These are phyloP conservation scores for Trichophaea hybrida DNA, from an alignment of 2,329 filamentous ascomycete species.

Conservation along the genomic window DNA sequence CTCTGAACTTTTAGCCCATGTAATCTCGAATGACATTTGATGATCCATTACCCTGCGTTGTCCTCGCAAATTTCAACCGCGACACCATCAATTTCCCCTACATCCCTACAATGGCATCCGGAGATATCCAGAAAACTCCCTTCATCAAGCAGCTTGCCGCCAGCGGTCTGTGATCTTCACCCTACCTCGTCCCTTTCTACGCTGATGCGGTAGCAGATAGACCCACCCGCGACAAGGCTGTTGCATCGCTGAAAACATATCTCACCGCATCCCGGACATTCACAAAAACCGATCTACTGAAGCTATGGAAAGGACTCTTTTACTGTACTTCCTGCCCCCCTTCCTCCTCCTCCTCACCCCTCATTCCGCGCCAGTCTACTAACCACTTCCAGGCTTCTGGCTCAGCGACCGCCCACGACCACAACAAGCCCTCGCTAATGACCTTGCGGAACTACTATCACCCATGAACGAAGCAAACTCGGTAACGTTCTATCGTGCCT, in stretches of 20 bases:
- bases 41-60: no score
- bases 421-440: conserved; percentile 67
- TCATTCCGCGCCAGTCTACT: not conserved
- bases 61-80: no score
- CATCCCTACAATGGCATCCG: not conserved
- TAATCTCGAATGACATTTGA: no score
- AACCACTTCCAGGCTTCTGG: conserved; percentile 43
- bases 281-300: conserved; percentile 56
- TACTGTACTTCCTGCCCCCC: conserved; percentile 45
- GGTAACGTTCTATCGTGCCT: conserved; percentile 40
- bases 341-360: not conserved
- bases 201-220: conserved; percentile 43
- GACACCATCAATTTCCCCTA: not conserved
- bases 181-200: not conserved
- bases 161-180: conserved; percentile 46
- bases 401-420: conserved; percentile 82
- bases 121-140: conserved; percentile 32
- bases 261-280: conserved; percentile 47
- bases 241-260: conserved; percentile 63
- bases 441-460: conserved; percentile 55
- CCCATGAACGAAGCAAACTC: conserved; percentile 21
- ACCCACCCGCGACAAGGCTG: conserved; percentile 59
- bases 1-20: no score
- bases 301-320: conserved; percentile 91
- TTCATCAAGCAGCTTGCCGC: conserved; percentile 76